Evolutionary conservation across 495 filamentous ascomycete species (phyloP).

Genomic region (Xylaria telfairii): DNA sequence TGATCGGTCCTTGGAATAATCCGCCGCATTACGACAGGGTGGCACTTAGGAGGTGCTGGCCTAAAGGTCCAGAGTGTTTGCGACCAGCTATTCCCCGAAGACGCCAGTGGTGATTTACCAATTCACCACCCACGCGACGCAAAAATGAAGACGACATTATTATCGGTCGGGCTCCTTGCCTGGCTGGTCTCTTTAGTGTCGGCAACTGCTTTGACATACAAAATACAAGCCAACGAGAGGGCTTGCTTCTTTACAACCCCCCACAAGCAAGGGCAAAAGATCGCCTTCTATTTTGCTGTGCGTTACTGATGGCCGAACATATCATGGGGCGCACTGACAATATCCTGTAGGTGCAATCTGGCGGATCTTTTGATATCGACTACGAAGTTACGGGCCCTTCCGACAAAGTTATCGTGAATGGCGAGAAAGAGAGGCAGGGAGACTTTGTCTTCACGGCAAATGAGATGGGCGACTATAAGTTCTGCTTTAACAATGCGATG

Average conservation of each 20-base stretch:
- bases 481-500: slow-evolving; percentile 99
- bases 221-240: slow-evolving; percentile 86
- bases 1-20: slow-evolving; percentile 20
- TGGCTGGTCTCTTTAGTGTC: slow-evolving; percentile 63
- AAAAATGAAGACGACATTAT: slow-evolving; percentile 58
- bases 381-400: slow-evolving; percentile 85
- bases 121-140: slow-evolving; percentile 32
- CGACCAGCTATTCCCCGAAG: slow-evolving; percentile 35
- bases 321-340: neutral
- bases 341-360: slow-evolving; percentile 81
- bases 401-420: slow-evolving; percentile 83
- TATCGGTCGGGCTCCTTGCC: slow-evolving; percentile 67
- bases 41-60: slow-evolving; percentile 18
- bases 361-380: slow-evolving; percentile 94
- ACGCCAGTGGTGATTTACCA: slow-evolving; percentile 27
- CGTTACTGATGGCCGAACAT: slow-evolving; percentile 35
- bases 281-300: slow-evolving; percentile 99
- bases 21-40: slow-evolving; percentile 23
- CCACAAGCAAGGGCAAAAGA: slow-evolving; percentile 77
- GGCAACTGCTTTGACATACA: slow-evolving; percentile 94
- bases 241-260: slow-evolving; percentile 91
- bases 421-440: slow-evolving; percentile 90
- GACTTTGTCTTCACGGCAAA: slow-evolving; percentile 98
- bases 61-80: slow-evolving; percentile 18
- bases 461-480: slow-evolving; percentile 90